Base-by-base conservation (phyloP, 2,329 filamentous ascomycete genomes). In the Penicillium sumatraense region DNA sequence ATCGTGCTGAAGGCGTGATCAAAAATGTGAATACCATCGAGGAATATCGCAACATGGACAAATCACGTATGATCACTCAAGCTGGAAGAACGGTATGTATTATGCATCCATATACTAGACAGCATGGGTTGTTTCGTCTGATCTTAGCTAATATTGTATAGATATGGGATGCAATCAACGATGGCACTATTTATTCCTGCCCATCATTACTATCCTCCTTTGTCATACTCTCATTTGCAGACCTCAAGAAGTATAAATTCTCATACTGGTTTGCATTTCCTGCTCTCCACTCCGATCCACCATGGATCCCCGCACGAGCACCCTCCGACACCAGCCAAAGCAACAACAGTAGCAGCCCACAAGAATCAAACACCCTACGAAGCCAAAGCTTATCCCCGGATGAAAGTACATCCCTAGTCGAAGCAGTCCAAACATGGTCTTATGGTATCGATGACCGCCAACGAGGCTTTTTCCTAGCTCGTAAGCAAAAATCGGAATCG, bases 181-280 rank as follows among this genome's bases (percentile, higher is more conserved):
- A 99, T 75, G 93, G 93, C 54, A 96, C 91, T 36, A 96, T 99
- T 64, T 98, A 96, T 76, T 95, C 92, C 9, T 90, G 93, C 48
- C 95, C 95, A 2, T 97, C 93, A 4, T 83, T 98, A 2, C 86
- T 99, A 16, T 87, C 91, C 4, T 95, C 91, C 6, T 98, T 97
- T 73, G 84, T 90, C 23, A 86, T 96, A 55, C 86, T 98, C 42
- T 96, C 91, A 14, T 99, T 91, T 72, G 93, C 95, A 59, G 93
- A 99, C 70, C 83, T 99, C 29, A 99, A 99, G 75, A 97, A 96
- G 71, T 98, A 98, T 78, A 91, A 88, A 60, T 97, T 98, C 72
- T 91, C 89, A n/a, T 98, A 98, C 76, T 96, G 96, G 87, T 98
- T 98, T 74, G 93, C 89, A 5, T 99, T 96, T 68, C 95, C 95